These are phyloP conservation scores for Fusarium odoratissimum DNA, from an alignment of 2,329 filamentous ascomycete genomes.

Conservation along the genomic window DNA sequence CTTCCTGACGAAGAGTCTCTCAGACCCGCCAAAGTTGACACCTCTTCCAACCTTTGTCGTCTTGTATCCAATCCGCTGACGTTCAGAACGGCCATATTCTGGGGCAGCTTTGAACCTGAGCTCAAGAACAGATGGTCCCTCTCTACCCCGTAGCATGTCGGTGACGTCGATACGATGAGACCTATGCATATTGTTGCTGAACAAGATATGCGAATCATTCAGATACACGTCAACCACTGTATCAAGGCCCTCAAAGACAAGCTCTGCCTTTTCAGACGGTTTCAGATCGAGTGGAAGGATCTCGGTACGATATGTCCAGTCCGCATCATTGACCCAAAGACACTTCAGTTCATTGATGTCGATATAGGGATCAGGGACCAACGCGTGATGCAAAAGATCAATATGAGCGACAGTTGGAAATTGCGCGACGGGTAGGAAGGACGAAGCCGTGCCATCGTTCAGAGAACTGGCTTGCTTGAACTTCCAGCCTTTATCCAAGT, in stretches of 20 bases:
- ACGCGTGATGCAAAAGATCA: neutral
- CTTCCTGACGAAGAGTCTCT: neutral
- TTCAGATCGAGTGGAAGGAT: rapidly evolving
- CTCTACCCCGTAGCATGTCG: rapidly evolving
- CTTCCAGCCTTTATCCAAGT: neutral
- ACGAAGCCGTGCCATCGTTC: neutral
- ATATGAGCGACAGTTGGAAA: conserved; percentile 9
- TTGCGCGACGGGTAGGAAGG: neutral
- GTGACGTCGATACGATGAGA: neutral
- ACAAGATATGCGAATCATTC: neutral
- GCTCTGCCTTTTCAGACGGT: neutral
- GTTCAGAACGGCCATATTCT: neutral
- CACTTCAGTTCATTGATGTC: conserved; percentile 7
- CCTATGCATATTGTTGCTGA: neutral
- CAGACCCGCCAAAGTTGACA: conserved; percentile 4
- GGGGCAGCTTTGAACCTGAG: neutral
- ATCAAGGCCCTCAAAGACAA: conserved; percentile 5
- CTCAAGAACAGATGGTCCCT: neutral
- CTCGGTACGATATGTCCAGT: neutral
- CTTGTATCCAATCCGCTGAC: neutral
- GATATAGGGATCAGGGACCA: neutral
- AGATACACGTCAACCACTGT: conserved; percentile 1
- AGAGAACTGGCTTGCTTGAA: neutral
- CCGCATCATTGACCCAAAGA: conserved; percentile 8
- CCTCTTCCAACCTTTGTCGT: neutral